Evolutionary conservation across 305 asterid genomes (phyloP).

Genomic region (Rubia tinctorum): DNA sequence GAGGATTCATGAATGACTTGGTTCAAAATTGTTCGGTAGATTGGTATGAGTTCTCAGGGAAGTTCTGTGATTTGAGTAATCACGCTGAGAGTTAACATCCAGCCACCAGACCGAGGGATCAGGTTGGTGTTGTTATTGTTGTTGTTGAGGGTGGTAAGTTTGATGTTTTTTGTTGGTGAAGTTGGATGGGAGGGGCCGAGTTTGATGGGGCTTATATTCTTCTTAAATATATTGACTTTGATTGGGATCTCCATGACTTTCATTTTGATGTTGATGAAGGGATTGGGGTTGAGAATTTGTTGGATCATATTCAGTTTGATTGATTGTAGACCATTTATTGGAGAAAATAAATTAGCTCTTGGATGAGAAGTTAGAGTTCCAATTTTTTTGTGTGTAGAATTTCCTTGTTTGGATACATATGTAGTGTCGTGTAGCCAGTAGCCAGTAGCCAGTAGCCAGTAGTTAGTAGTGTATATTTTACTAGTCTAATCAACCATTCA

Average conservation of each 20-base stretch:
- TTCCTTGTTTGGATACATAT: neutral
- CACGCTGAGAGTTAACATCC: neutral
- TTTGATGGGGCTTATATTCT: neutral
- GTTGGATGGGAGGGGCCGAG: neutral
- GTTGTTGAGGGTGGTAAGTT: neutral
- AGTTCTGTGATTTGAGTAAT: neutral
- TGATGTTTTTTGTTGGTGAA: neutral
- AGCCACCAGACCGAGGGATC: neutral
- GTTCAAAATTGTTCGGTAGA: neutral
- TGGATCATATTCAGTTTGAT: neutral
- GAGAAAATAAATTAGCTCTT: neutral
- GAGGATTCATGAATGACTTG: neutral
- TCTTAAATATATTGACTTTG: neutral
- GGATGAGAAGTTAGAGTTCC: neutral
- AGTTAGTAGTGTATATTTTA: too few relatives aligned
- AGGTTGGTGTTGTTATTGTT: neutral
- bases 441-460: neutral
- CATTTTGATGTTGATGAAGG: neutral
- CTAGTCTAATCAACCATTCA: neutral
- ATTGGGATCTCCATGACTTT: neutral
- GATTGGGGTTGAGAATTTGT: neutral
- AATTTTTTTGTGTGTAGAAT: neutral
- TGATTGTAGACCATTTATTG: neutral
- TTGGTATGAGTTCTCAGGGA: neutral
- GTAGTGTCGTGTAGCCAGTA: neutral